phyloP scores from a whole-genome alignment of 805 yeast species.

The Ogataea neopini region DNA sequence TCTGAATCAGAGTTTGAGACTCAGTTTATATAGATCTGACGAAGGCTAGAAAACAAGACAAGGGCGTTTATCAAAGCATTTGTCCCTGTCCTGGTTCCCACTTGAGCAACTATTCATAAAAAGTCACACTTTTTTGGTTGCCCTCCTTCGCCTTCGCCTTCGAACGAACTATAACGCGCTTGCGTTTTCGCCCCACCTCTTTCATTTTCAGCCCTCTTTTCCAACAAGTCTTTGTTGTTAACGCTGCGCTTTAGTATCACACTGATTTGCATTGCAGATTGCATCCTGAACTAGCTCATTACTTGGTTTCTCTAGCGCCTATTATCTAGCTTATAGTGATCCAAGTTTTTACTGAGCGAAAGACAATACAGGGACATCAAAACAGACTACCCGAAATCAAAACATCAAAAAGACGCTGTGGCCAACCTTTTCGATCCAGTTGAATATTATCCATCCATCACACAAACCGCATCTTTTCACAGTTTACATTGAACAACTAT shows the following conservation, averaged over 20 bases:
- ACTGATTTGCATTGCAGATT: slow-evolving; percentile 1
- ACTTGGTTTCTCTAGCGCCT: neutral
- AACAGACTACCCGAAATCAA: neutral
- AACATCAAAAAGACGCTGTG: slow-evolving; percentile 5
- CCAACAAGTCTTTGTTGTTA: neutral
- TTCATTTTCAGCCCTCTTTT: neutral
- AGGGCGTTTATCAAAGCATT: neutral
- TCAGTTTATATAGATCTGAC: slow-evolving; percentile 1
- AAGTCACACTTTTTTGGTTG: neutral
- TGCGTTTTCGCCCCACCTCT: neutral
- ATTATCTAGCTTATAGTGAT: neutral
- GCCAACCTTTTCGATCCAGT: neutral
- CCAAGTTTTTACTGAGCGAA: neutral
- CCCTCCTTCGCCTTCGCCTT: slow-evolving; percentile 1
- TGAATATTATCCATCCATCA: too few relatives aligned
- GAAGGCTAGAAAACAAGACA: neutral
- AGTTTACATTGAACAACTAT: slow-evolving; percentile 17
- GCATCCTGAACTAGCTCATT: neutral
- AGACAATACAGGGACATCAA: slow-evolving; percentile 3
- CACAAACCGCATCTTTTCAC: neutral
- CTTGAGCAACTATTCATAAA: neutral
- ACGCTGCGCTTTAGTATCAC: neutral
- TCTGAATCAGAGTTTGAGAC: neutral
- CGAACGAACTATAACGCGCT: neutral
- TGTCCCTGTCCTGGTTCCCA: neutral